Conservation (phyloP, 768 basidiomycete genomes). For the Lentinula edodes region DNA sequence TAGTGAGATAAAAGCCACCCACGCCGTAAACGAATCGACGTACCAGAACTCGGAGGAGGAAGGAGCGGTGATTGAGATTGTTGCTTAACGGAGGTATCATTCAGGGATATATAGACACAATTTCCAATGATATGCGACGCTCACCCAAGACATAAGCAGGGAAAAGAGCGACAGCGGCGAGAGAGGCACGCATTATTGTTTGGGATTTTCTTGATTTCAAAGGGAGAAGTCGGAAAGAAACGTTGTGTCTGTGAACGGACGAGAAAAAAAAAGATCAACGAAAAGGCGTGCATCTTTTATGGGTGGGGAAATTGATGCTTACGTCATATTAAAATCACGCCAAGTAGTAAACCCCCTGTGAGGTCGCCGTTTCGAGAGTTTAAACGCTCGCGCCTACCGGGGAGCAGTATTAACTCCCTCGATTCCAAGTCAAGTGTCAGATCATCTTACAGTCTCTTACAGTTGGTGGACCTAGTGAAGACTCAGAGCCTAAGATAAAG, state of each 20-base stretch:
- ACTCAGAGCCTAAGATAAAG: background rate
- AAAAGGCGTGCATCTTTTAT: background rate
- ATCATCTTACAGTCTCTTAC: background rate
- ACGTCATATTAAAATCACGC: background rate
- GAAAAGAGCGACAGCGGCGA: slow-evolving; percentile 5
- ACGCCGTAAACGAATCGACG: background rate
- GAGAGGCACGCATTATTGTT: slow-evolving; percentile 2
- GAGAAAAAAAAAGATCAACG: background rate
- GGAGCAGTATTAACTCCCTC: background rate
- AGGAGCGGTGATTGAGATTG: background rate
- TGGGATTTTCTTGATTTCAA: background rate
- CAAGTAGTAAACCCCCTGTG: background rate
- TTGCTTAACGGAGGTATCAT: background rate
- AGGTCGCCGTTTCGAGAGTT: background rate
- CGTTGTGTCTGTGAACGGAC: background rate
- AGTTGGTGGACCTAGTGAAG: background rate
- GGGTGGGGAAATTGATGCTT: background rate
- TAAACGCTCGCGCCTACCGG: background rate
- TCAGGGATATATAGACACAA: background rate
- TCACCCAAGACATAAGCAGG: background rate
- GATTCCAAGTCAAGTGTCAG: background rate
- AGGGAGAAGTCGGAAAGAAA: background rate
- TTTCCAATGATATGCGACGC: background rate
- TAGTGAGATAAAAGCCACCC: background rate
- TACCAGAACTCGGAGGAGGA: background rate